Base-by-base conservation (phyloP, 73 alveolate species). In the Urostyla sp. region DNA sequence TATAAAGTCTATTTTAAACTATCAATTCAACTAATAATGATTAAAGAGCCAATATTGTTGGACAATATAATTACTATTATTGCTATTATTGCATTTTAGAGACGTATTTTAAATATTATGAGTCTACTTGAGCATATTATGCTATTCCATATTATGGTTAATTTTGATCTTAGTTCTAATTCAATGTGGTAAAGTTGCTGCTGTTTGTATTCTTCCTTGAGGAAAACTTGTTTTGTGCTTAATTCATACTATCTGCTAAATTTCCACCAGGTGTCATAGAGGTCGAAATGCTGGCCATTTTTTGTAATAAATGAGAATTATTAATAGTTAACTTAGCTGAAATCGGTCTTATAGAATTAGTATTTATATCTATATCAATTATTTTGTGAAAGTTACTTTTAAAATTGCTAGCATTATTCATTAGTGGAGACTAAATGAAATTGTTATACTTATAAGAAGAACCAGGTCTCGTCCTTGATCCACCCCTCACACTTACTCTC, bases 1-100 rank as follows among this genome's bases (percentile, higher is more conserved):
- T 69, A 37, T 69, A 69, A 21, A 69, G 31, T 49, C 83, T 69
- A 18, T 48, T 40, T 23, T 27, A 43, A 7, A 69, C 69, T 27
- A 69, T 69, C 31, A 21, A 46, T 18, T 36, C 27, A 15, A 69
- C 44, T 13, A 69, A 15, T 30, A 46, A 46, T 30, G 7, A 10
- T 28, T 69, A 6, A 5, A 69, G 55, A 5, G 44, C 67, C 5
- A 31, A 0, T 21, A 30, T n/a, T n/a, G n/a, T n/a, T n/a, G n/a
- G n/a, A n/a, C n/a, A n/a, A n/a, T n/a, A n/a, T n/a, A n/a, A n/a
- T n/a, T n/a, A n/a, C n/a, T n/a, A n/a, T n/a, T n/a, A n/a, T n/a
- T n/a, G n/a, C n/a, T n/a, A n/a, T n/a, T n/a, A n/a, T n/a, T n/a
- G n/a, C n/a, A n/a, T n/a, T n/a, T n/a, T n/a, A n/a, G n/a, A n/a